phyloP scores from a whole-genome alignment of 805 yeast species.

The Myxozyma monticola region DNA sequence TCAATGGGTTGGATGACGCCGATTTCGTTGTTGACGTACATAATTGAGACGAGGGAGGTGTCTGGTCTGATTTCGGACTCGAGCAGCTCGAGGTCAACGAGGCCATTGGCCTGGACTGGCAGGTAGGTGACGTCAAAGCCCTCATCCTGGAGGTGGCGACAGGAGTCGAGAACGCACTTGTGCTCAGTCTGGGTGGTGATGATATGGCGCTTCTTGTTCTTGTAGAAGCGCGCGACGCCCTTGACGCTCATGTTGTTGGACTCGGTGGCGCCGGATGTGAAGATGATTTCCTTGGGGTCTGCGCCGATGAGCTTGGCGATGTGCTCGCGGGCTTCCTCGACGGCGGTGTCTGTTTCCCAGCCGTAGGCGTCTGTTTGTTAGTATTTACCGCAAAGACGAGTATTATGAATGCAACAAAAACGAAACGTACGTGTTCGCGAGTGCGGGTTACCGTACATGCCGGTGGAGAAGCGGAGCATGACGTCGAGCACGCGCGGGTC shows the following conservation, averaged over 20 bases:
- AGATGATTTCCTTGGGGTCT: conserved; percentile 93
- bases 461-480: conserved; percentile 84
- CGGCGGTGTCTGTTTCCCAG: conserved; percentile 95
- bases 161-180: conserved; percentile 97
- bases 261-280: conserved; percentile 98
- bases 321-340: conserved; percentile 80
- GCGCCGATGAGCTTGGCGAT: conserved; percentile 85
- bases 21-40: conserved; percentile 98
- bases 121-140: conserved; percentile 95
- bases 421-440: conserved; percentile 66
- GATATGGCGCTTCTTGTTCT: conserved; percentile 85
- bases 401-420: background rate
- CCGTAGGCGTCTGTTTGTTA: conserved; percentile 69
- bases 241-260: conserved; percentile 91
- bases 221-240: conserved; percentile 93
- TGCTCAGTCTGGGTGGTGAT: conserved; percentile 97
- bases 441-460: conserved; percentile 96
- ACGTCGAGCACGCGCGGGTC: conserved; percentile 94
- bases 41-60: conserved; percentile 83
- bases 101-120: conserved; percentile 78
- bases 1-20: conserved; percentile 96
- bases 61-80: conserved; percentile 85
- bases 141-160: conserved; percentile 91
- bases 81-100: conserved; percentile 73
- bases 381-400: background rate